Evolutionary conservation across 2,329 filamentous ascomycete species (phyloP), one percentile per base, ranked within the genome.

Genomic region (Pseudogymnoascus sp.): DNA sequence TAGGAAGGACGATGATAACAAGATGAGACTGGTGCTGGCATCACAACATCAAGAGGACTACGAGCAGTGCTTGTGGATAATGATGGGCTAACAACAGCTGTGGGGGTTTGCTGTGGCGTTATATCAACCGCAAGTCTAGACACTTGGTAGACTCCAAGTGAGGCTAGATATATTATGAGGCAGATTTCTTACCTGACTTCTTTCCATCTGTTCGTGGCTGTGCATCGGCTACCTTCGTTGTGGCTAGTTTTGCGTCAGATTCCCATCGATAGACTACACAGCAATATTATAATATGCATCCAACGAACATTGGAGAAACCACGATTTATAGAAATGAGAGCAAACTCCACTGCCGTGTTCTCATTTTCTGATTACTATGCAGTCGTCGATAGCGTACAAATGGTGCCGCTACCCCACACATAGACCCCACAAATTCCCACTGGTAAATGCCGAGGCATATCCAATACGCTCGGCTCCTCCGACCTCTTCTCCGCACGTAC

Each of bases 401-500:
- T 57, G 48, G 1, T 57, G 28, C 51, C n/a, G 51, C 51, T 57
- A 57, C 51, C 28, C 51, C 51, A 57, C 51, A 57, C 51, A 19
- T 21, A 31, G 45, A 57, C 51, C 51, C 51, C 51, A 57, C 51
- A 57, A 57, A 31, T 19, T 6, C 4, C 25, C 11, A 57, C 28
- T 34, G 28, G 28, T 51, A 34, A 34, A 57, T 57, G 51, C 51
- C 51, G 25, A 34, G 51, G 51, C 51, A 34, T 36, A 21, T 54
- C n/a, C 48, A 54, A 3, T 54, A 54, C 14, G 48, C 51, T 57
- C 51, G 51, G 51, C 51, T 57, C 48, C 8, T 6, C 43, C n/a
- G 13, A 57, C 28, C 48, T 57, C 25, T 57, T 57, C 48, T 57
- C 51, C 51, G 51, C 51, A 57, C 51, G 28, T 34, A 57, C 51